phyloP scores from a whole-genome alignment of 1,284 basidiomycete genomes.

The Ganoderma meredithae region DNA sequence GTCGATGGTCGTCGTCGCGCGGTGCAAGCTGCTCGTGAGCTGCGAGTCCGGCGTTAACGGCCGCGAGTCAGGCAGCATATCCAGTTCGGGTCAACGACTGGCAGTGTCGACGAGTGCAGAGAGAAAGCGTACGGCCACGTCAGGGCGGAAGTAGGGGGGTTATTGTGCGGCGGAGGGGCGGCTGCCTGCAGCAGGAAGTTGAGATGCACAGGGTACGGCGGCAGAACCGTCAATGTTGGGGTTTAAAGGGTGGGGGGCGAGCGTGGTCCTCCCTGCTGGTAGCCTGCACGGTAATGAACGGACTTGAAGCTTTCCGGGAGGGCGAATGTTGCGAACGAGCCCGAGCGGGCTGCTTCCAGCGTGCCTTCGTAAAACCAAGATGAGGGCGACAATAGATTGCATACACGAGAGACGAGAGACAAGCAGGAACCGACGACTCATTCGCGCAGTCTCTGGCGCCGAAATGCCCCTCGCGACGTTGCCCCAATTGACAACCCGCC shows the following conservation, averaged over 20 bases:
- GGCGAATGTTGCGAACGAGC: conserved; percentile 11
- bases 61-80: conserved; percentile 37
- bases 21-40: conserved; percentile 61
- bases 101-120: conserved; percentile 9
- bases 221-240: neutral
- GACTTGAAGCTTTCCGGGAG: conserved; percentile 23
- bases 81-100: conserved; percentile 23
- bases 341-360: conserved; percentile 6
- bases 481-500: neutral
- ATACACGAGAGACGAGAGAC: neutral
- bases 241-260: conserved; percentile 20
- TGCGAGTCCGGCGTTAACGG: conserved; percentile 62
- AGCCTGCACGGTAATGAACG: conserved; percentile 22
- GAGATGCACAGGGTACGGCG: conserved; percentile 19
- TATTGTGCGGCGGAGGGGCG: neutral
- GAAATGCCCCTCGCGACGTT: neutral
- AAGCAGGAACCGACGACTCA: neutral
- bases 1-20: conserved; percentile 75
- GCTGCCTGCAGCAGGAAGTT: conserved; percentile 30
- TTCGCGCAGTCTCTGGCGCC: neutral
- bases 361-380: neutral
- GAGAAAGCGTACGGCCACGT: conserved; percentile 1
- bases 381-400: conserved; percentile 8
- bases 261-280: conserved; percentile 11
- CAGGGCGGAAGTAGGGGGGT: neutral